Evolutionary conservation across 495 filamentous ascomycete genomes (phyloP).

Genomic region (Niebla homalea): DNA sequence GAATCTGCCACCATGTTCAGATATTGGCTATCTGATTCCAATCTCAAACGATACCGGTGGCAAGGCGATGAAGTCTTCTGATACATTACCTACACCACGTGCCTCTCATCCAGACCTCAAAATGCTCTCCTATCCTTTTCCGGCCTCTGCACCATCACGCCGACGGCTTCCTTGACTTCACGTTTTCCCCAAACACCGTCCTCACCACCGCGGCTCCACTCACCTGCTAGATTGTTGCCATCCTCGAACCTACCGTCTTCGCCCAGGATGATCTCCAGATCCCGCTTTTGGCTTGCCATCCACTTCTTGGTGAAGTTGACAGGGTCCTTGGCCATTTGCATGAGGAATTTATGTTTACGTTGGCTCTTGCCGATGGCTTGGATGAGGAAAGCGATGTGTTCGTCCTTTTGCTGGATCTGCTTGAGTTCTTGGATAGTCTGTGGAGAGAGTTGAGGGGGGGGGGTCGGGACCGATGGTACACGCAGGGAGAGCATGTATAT

Average conservation of each 20-base stretch:
- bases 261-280: conserved; percentile 79
- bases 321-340: conserved; percentile 62
- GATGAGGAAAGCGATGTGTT: conserved; percentile 66
- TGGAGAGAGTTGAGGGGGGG: conserved; percentile 53
- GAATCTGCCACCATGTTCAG: too few species aligned
- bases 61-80: too few species aligned
- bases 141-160: conserved; percentile 28
- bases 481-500: conserved; percentile 81
- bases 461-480: conserved; percentile 30
- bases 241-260: conserved; percentile 55
- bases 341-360: conserved; percentile 75
- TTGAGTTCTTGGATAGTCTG: conserved; percentile 50
- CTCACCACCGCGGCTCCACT: conserved; percentile 43
- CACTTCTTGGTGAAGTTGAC: conserved; percentile 68
- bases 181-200: conserved; percentile 38
- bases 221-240: conserved; percentile 37
- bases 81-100: too few species aligned
- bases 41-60: too few species aligned
- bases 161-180: conserved; percentile 17
- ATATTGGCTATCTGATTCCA: too few species aligned
- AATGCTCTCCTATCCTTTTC: conserved; percentile 18
- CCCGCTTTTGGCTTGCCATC: conserved; percentile 76
- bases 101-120: background rate
- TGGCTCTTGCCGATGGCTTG: conserved; percentile 67
- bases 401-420: conserved; percentile 59